Conservation (phyloP, 1,139 yeast genomes). For the Lodderomyces margitis region DNA sequence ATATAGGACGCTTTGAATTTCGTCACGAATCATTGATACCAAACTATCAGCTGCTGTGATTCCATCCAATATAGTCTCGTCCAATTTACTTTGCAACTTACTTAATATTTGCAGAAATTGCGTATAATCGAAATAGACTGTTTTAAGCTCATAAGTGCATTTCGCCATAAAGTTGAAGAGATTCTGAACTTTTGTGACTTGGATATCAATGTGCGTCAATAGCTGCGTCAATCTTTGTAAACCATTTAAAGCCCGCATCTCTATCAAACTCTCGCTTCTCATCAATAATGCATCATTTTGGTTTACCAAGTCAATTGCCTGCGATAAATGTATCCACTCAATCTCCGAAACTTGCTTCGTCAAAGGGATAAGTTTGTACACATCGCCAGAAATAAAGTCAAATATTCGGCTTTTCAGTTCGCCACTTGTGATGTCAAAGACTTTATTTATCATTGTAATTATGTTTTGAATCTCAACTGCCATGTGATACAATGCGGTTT, state of each 20-base stretch:
- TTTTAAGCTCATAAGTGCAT: slow-evolving; percentile 24
- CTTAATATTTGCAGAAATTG: slow-evolving; percentile 21
- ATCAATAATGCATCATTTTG: slow-evolving; percentile 13
- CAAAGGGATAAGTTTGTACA: slow-evolving; percentile 26
- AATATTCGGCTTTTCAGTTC: slow-evolving; percentile 32
- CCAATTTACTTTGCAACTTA: slow-evolving; percentile 41
- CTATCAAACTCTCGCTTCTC: slow-evolving; percentile 27
- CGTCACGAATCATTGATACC: slow-evolving; percentile 38
- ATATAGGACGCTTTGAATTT: slow-evolving; percentile 34
- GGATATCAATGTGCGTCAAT: slow-evolving; percentile 25
- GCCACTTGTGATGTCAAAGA: slow-evolving; percentile 20
- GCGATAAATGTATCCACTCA: slow-evolving; percentile 57
- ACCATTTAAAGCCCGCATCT: slow-evolving; percentile 37
- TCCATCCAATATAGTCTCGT: slow-evolving; percentile 40
- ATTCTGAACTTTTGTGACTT: slow-evolving; percentile 32
- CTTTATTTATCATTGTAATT: slow-evolving; percentile 28
- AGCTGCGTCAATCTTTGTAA: slow-evolving; percentile 40
- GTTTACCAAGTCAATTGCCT: slow-evolving; percentile 44
- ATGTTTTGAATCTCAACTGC: slow-evolving; percentile 55
- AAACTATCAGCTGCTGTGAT: slow-evolving; percentile 38
- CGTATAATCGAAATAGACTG: slow-evolving; percentile 25
- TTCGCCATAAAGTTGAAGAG: slow-evolving; percentile 21
- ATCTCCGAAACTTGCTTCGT: slow-evolving; percentile 30
- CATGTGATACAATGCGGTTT: slow-evolving; percentile 54
- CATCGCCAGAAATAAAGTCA: slow-evolving; percentile 40